Evolutionary conservation across 208 protist genomes (phyloP), one percentile per base, ranked within the genome.

Genomic region (Eutreptiella sp.): DNA sequence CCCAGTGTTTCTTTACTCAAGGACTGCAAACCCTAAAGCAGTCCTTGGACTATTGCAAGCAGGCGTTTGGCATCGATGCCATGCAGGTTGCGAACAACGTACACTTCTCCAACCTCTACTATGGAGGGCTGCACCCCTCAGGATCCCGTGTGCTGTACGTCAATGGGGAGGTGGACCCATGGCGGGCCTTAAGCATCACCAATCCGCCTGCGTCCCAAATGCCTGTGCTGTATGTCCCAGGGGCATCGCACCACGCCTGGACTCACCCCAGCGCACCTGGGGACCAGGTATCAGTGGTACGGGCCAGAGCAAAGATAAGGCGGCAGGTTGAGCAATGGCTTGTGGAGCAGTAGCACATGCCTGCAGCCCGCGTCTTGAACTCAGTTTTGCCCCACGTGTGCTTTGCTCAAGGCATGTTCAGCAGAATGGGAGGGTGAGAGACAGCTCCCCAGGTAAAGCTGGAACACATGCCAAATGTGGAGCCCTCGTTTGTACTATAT

Each of bases 151-250:
- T 78, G 2, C 14, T 78, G 0, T 78, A 63, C 39, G 27, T 47
- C 26, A 74, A 72, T 34, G 73, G 73, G 23, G 62, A 64, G 14
- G 62, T 77, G 23, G 73, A 78, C 63, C 70, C 70, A 3, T 78
- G 72, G 72, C 31, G 38, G 19, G 28, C 54, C n/a, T 24, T 61
- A 9, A 33, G 41, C 27, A 55, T 77, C 19, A 19, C 65, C 21
- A 46, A 42, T 1, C 29, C 60, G 39, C 50, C 50, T 7, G 31
- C 53, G 19, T 32, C 36, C 45, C n/a, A 16, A 5, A 66, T 33
- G 16, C 63, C 45, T 19, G 36, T 34, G 1, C 19, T 67, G 4
- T 33, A 26, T n/a, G 63, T 67, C 21, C 35, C 43, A 0, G 67
- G 67, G 27, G 67, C 67, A 4, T 69, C 62, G 38, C 61, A 73